Percentiles rank a stretch among this genome's conserved stretches.
Evolutionary conservation across 352 stramenopile genomes (phyloP).

Genomic region (Phytophthora europaea): DNA sequence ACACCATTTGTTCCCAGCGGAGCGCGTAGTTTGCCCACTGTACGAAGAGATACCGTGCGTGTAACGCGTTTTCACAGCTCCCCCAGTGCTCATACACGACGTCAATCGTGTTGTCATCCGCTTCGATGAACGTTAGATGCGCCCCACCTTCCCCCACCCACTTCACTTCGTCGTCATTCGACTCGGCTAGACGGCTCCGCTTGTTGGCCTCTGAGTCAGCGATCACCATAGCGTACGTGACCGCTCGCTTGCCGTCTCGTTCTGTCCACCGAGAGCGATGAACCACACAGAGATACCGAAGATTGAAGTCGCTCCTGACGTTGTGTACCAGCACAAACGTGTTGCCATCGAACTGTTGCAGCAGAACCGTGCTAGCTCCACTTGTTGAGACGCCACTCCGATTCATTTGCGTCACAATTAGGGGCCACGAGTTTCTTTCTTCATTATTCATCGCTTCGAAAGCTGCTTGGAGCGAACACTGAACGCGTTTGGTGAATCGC

Average conservation of each 20-base stretch:
- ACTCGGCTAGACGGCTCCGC: slow-evolving; percentile 29
- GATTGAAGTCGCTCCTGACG: slow-evolving; percentile 4
- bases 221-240: slow-evolving; percentile 35
- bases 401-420: slow-evolving; percentile 28
- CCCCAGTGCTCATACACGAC: slow-evolving; percentile 41
- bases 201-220: slow-evolving; percentile 38
- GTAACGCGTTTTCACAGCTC: slow-evolving; percentile 38
- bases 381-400: slow-evolving; percentile 23
- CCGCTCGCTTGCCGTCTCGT: slow-evolving; percentile 19
- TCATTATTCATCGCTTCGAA: slow-evolving; percentile 22
- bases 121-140: slow-evolving; percentile 27
- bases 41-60: slow-evolving; percentile 57
- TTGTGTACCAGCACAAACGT: slow-evolving; percentile 30
- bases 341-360: slow-evolving; percentile 37
- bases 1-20: slow-evolving; percentile 24
- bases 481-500: slow-evolving; percentile 15
- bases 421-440: slow-evolving; percentile 26
- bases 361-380: slow-evolving; percentile 14
- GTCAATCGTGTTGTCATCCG: slow-evolving; percentile 29
- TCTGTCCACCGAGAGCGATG: slow-evolving; percentile 21
- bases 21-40: slow-evolving; percentile 56
- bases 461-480: slow-evolving; percentile 2
- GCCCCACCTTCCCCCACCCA: slow-evolving; percentile 45
- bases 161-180: slow-evolving; percentile 20
- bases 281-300: slow-evolving; percentile 39